Percentiles rank a stretch among this genome's conserved stretches.
These are phyloP conservation scores for Linderniella brevidens DNA, from an alignment of 257 asterid species.

Conservation along the genomic window DNA sequence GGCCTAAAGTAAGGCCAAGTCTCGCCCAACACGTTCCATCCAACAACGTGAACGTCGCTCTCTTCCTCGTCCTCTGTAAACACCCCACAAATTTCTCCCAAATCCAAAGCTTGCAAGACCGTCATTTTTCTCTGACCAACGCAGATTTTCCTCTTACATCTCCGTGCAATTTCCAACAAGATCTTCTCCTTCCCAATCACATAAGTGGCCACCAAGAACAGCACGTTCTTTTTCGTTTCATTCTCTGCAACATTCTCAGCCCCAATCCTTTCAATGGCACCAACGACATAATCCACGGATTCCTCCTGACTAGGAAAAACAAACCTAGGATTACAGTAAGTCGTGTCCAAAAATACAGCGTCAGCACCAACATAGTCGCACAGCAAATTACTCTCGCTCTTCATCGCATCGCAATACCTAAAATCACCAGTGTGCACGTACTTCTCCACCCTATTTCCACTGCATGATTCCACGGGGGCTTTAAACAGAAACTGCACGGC, in stretches of 20 bases:
- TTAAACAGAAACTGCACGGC: conserved; percentile 80
- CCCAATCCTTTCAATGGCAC: conserved; percentile 39
- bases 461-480: conserved; percentile 17
- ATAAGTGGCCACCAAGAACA: conserved; percentile 84
- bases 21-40: conserved; percentile 92
- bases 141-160: conserved; percentile 62
- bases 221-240: conserved; percentile 20
- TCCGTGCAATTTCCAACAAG: conserved; percentile 57
- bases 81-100: conserved; percentile 38
- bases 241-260: conserved; percentile 23
- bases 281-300: conserved; percentile 63
- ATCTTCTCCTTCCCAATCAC: conserved; percentile 85
- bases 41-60: conserved; percentile 81
- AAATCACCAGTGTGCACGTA: conserved; percentile 90
- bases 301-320: conserved; percentile 76
- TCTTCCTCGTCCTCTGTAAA: conserved; percentile 50
- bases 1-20: conserved; percentile 92
- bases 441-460: conserved; percentile 29
- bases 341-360: conserved; percentile 71
- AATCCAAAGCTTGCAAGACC: conserved; percentile 42
- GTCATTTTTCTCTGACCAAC: conserved; percentile 52
- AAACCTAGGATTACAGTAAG: conserved; percentile 78
- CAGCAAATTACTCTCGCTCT: conserved; percentile 16
- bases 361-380: conserved; percentile 61
- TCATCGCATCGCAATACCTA: conserved; percentile 58